Base-by-base conservation (phyloP, 1,284 basidiomycete species). In the Marasmius fiardii region DNA sequence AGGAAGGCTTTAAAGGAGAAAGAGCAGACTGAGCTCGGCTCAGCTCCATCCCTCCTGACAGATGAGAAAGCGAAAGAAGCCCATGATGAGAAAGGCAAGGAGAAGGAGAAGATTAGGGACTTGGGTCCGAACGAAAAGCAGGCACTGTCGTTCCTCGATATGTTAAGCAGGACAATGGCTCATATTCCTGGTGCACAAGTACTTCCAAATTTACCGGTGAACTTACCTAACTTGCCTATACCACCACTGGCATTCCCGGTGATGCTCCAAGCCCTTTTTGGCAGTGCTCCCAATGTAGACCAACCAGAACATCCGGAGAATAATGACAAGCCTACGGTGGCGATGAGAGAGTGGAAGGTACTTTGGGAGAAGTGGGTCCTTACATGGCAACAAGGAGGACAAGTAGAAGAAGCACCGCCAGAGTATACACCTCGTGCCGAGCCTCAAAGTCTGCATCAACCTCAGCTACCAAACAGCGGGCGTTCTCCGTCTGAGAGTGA, bases 301-400 rank as follows among this genome's bases (percentile, higher is more conserved):
- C 65, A 68, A 20, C 69, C 62, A 43, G 71, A 71, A 10, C 67
- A 63, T 41, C 70, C 72, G 58, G 69, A 73, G 56, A 71, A 63
- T 53, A 62, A 65, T 12, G 71, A 60, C 18, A 52, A 69, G 23
- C 68, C 71, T 26, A 65, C 71, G 48, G 71, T 75, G 45, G 67
- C 74, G 53, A 70, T 74, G 59, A 74, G 76, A 63, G 77, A 90
- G 60, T 79, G 83, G 75, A 77, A 80, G 26, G 74, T 81, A 23
- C 76, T 80, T 28, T 88, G 85, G 85, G 89, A 91, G 73, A 88
- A 85, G 68, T 89, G 85, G 85, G 69, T 88, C 43, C 76, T 81
- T 2, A 67, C 83, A 54, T 78, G 74, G 16, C 75, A 76, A 14
- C 71, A 31, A 10, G 28, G 74, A 18, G 47, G 14, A 55, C 75